These are phyloP conservation scores for Solanum sejunctum DNA, from an alignment of 257 asterid genomes.

Conservation along the genomic window DNA sequence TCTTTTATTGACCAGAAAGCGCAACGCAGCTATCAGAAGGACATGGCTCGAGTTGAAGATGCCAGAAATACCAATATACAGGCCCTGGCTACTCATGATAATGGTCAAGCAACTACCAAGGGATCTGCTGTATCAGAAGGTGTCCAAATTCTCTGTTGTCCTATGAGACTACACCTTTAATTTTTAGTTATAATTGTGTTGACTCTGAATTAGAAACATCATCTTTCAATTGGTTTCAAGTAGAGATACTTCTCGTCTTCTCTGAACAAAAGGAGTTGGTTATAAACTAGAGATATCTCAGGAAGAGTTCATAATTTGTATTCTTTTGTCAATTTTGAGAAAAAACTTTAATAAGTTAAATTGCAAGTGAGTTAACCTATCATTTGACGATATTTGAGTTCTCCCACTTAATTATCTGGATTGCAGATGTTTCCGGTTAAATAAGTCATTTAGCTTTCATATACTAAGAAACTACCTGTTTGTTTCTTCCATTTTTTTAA, in stretches of 20 bases:
- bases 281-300: not conserved
- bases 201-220: not conserved
- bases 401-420: not conserved
- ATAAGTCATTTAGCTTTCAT: not conserved
- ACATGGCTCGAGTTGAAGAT: slow-evolving; percentile 56
- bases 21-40: slow-evolving; percentile 83
- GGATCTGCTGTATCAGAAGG: slow-evolving; percentile 64
- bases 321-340: not conserved
- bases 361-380: not conserved
- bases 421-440: not conserved
- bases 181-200: not conserved
- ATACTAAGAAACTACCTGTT: not conserved
- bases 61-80: slow-evolving; percentile 59
- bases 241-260: not conserved
- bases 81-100: slow-evolving; percentile 34
- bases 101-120: slow-evolving; percentile 21
- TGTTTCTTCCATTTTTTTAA: not conserved
- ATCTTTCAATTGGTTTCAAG: not conserved
- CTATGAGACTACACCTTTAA: not conserved
- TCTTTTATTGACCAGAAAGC: slow-evolving; percentile 58
- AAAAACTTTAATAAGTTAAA: not conserved
- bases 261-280: not conserved
- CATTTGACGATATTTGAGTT: not conserved
- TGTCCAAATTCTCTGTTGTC: slow-evolving; percentile 4
- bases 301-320: not conserved